phyloP scores from a whole-genome alignment of 208 protist genomes.

The Leishmania guyanensis region DNA sequence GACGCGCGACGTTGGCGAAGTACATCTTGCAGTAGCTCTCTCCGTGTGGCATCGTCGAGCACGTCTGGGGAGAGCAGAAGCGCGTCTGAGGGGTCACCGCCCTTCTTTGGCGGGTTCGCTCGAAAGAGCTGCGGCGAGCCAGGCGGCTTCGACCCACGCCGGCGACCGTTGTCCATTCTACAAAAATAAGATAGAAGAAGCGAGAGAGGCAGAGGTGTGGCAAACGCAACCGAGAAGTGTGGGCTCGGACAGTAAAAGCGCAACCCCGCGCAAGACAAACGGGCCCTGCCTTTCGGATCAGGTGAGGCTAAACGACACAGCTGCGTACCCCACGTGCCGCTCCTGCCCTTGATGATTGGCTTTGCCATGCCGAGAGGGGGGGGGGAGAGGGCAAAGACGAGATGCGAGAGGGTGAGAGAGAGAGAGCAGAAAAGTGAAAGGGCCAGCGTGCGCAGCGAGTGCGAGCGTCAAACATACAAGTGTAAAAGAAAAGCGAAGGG shows the following conservation, averaged over 20 bases:
- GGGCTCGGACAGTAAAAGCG: neutral
- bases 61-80: slow-evolving; percentile 75
- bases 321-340: neutral
- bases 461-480: neutral
- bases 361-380: neutral
- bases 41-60: slow-evolving; percentile 81
- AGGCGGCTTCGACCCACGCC: slow-evolving; percentile 11
- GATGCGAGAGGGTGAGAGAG: neutral
- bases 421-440: neutral
- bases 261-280: neutral
- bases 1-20: slow-evolving; percentile 31
- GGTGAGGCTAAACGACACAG: neutral
- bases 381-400: neutral
- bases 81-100: slow-evolving; percentile 11
- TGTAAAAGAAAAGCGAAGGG: neutral
- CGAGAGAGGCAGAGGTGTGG: neutral
- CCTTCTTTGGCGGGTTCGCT: slow-evolving; percentile 25
- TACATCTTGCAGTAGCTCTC: slow-evolving; percentile 66
- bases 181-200: neutral
- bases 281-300: neutral
- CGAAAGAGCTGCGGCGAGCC: slow-evolving; percentile 59
- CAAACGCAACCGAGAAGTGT: slow-evolving; percentile 4
- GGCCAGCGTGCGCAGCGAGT: neutral
- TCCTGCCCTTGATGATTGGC: neutral
- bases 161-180: slow-evolving; percentile 22